phyloP scores from a whole-genome alignment of 371 early-diverging fungal species.

The Saksenaea vasiformis region DNA sequence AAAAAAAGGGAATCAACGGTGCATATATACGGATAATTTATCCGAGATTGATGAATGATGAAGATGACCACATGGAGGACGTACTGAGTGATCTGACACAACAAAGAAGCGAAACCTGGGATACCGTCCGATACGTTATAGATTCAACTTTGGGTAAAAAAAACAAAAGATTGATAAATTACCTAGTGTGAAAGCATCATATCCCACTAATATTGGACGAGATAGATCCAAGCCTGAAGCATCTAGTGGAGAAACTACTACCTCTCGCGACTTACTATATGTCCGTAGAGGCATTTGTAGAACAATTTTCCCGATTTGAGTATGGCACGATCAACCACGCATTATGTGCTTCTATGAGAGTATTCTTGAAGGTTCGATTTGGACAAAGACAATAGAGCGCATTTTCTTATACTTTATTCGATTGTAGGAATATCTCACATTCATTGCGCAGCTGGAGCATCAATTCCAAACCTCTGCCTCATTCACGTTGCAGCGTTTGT shows the following conservation, averaged over 20 bases:
- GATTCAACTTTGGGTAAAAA: constrained; percentile 54
- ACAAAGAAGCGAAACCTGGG: constrained; percentile 26
- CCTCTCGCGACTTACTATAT: constrained; percentile 77
- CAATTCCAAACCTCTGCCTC: constrained; percentile 70
- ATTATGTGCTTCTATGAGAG: constrained; percentile 77
- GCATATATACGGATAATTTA: constrained; percentile 59
- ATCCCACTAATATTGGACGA: neutral
- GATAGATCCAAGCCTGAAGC: constrained; percentile 77
- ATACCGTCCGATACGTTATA: constrained; percentile 40
- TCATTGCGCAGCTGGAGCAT: constrained; percentile 91
- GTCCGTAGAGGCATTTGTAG: constrained; percentile 74
- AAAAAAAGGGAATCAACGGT: constrained; percentile 83
- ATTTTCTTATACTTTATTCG: neutral
- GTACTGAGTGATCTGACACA: constrained; percentile 10
- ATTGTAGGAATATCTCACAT: constrained; percentile 73
- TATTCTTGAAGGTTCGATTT: constrained; percentile 59
- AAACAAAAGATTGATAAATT: neutral
- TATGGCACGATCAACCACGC: constrained; percentile 92
- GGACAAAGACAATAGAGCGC: neutral
- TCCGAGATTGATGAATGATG: constrained; percentile 25
- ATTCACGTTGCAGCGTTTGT: constrained; percentile 88
- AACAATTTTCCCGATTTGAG: constrained; percentile 71
- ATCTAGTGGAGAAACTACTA: constrained; percentile 73
- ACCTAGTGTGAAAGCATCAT: neutral
- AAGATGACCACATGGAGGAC: constrained; percentile 33